Evolutionary conservation across 2,329 filamentous ascomycete genomes (phyloP).

Genomic region (Ophiostoma angusticollis): DNA sequence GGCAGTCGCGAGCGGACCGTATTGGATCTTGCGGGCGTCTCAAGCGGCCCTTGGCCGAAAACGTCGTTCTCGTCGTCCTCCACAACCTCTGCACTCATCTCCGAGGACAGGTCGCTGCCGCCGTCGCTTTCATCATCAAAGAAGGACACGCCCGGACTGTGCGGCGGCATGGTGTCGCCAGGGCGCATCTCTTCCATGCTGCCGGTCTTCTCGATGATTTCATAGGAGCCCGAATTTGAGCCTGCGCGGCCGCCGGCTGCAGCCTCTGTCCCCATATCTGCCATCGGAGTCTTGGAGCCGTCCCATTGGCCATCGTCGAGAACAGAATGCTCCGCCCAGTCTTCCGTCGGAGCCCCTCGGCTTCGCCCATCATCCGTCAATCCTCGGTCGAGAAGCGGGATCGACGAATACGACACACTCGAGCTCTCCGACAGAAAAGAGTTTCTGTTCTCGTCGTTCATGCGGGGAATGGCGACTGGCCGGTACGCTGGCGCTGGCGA

Average conservation of each 20-base stretch:
- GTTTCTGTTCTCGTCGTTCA: conserved; percentile 24
- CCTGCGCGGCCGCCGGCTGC: neutral
- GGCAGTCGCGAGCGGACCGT: conserved; percentile 25
- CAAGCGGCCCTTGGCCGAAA: conserved; percentile 14
- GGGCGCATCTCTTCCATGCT: conserved; percentile 34
- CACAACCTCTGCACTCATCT: conserved; percentile 41
- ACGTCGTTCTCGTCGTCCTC: conserved; percentile 20
- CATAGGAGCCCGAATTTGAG: conserved; percentile 35
- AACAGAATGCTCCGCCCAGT: conserved; percentile 45
- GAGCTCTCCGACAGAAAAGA: conserved; percentile 50
- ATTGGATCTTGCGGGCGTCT: conserved; percentile 17
- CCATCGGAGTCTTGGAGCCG: conserved; percentile 13
- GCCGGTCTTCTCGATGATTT: conserved; percentile 40
- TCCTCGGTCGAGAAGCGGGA: conserved; percentile 62
- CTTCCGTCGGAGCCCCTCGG: conserved; percentile 24
- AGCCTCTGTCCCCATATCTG: conserved; percentile 9
- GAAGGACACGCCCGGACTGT: conserved; percentile 26
- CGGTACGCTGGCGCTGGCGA: conserved; percentile 1
- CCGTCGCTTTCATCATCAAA: conserved; percentile 33
- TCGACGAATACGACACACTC: conserved; percentile 61
- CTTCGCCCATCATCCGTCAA: conserved; percentile 37
- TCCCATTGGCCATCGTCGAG: conserved; percentile 31
- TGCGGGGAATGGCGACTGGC: conserved; percentile 13
- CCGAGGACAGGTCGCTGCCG: conserved; percentile 49
- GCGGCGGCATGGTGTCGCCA: conserved; percentile 21